Conservation (phyloP, 352 stramenopile genomes). For the Pythium pyrilobum region DNA sequence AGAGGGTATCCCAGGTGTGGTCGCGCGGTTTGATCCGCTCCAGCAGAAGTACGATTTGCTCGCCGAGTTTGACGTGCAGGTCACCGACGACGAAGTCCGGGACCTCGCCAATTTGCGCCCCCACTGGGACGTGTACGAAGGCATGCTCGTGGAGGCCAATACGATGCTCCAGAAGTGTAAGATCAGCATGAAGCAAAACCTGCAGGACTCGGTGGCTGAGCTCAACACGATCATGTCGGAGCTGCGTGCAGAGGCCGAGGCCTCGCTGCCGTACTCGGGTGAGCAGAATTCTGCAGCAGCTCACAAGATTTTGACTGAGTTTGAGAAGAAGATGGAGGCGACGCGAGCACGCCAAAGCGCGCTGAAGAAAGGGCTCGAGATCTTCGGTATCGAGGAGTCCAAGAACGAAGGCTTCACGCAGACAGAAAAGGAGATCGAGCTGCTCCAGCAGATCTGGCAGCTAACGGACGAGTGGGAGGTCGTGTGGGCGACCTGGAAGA, state of each 20-base stretch:
- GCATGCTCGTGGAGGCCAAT: constrained; percentile 81
- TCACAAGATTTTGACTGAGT: constrained; percentile 72
- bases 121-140: constrained; percentile 84
- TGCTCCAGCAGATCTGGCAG: constrained; percentile 89
- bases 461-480: constrained; percentile 86
- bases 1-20: constrained; percentile 59
- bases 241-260: constrained; percentile 63
- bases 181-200: constrained; percentile 93
- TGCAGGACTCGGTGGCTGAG: constrained; percentile 88
- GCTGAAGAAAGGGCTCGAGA: constrained; percentile 89
- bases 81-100: constrained; percentile 80
- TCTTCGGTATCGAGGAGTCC: constrained; percentile 89
- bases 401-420: constrained; percentile 84
- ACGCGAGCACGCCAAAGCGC: constrained; percentile 59
- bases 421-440: constrained; percentile 86
- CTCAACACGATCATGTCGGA: constrained; percentile 85
- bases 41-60: constrained; percentile 86
- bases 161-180: constrained; percentile 91
- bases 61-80: constrained; percentile 86
- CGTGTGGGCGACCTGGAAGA: constrained; percentile 90
- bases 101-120: constrained; percentile 61
- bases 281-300: constrained; percentile 50
- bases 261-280: constrained; percentile 67
- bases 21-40: constrained; percentile 77
- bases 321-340: constrained; percentile 85